Percentiles rank a stretch among this genome's conserved stretches.
Conservation (phyloP, 1,139 yeast genomes). For the Hyphopichia buzzinii region DNA sequence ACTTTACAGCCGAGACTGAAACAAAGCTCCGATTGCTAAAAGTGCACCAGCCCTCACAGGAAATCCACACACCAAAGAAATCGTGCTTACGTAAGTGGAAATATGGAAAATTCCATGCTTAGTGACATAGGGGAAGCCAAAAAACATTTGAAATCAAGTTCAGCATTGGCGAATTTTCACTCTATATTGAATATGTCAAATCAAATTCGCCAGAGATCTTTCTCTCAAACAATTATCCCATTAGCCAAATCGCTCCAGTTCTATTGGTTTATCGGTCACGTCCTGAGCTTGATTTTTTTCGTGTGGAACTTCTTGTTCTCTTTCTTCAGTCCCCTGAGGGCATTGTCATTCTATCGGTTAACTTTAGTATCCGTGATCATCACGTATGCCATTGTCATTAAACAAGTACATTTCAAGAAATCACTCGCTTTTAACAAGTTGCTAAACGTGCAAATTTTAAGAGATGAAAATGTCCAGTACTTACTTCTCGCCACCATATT, state of each 20-base stretch:
- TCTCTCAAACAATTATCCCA: conserved; percentile 3
- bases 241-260: conserved; percentile 44
- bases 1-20: no score
- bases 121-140: no score
- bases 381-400: conserved; percentile 48
- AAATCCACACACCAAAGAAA: no score
- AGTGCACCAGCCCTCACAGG: no score
- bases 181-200: no score
- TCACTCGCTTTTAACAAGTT: conserved; percentile 12
- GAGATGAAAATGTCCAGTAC: conserved; percentile 54
- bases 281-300: conserved; percentile 36
- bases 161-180: no score
- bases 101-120: no score
- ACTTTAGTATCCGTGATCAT: conserved; percentile 41
- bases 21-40: no score
- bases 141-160: no score
- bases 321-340: conserved; percentile 25
- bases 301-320: conserved; percentile 27
- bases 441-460: conserved; percentile 16
- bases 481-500: conserved; percentile 41
- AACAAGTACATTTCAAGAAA: conserved; percentile 41
- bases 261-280: conserved; percentile 55
- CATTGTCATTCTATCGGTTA: conserved; percentile 34
- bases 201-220: conserved; percentile 6
- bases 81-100: no score